Base-by-base conservation (phyloP, 495 filamentous ascomycete genomes). In the Daldinia decipiens region DNA sequence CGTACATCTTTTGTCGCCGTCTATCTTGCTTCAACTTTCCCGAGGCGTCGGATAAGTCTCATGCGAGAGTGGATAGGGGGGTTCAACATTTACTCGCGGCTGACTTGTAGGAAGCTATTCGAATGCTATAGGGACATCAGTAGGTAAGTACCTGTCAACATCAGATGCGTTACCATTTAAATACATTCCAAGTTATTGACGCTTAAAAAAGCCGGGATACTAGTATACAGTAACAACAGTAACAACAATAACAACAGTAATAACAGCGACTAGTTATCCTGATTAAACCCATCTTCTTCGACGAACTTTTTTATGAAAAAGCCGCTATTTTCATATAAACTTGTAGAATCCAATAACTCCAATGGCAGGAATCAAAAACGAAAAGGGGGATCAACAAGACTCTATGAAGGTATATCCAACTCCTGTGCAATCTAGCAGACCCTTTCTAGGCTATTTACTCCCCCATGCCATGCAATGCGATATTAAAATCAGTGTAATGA, bases 331-430 rank as follows among this genome's bases (percentile, higher is more conserved):
- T 11, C 24, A 36, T 13, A 38, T 12, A 45, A 56, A 17, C 15
- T 52, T 27, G 27, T 40, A 29, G 19, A 53, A 36, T 15, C 50
- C 50, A 6, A 17, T 52, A 21, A 12, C 32, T 69, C 53, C 29
- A 43, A 19, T 29, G 15, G 32, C 27, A 47, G 19, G 1, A 38
- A 61, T 26, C 3, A 50, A 71, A 71, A 21, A 12, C 19, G 9
- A 34, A 39, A 32, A 27, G 4, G 15, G 34, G 36, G n/a, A 38
- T 19, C 17, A 40, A 26, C 56, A 24, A 51, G 53, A 51, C 13
- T 59, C 58, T 64, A 68, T 26, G 31, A 13, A 64, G 45, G 21
- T 36, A 72, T 62, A 73, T 62, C 70, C 65, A 65, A 15, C 40
- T 34, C 57, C 29, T 24, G 7, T n/a, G 15, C 6, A 56, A 12